Base-by-base conservation (phyloP, 1,284 basidiomycete genomes). In the Cryptococcus sp. region DNA sequence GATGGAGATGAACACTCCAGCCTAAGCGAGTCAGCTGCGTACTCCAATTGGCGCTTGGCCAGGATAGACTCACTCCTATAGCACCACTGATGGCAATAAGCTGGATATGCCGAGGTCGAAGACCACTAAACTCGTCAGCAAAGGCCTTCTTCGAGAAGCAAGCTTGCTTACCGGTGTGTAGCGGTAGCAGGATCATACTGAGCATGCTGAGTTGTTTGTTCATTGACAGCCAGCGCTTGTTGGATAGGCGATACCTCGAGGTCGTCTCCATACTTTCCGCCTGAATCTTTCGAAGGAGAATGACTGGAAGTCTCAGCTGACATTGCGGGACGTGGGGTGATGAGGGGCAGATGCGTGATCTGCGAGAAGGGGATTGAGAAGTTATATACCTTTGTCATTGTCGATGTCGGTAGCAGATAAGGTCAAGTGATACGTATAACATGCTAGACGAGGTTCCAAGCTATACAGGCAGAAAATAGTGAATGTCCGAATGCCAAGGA, bases 1-100 rank as follows among this genome's bases (percentile, higher is more conserved):
- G 19, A 41, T 41, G 6, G 39, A 41, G 23, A 41, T 41, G 39
- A 41, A 41, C 19, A 41, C 39, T 25, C 39, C 39, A 14, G 39
- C 39, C 34, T 36, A 9, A 16, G 31, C 31, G 34, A 14, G 34
- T 36, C 34, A 36, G 10, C 9, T 36, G 34, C 7, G 28, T 14
- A 14, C 9, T n/a, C 7, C 9, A 9, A 10, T 19, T 19, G 34
- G 14, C 34, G 7, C 11, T 36, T 7, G 9, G 28, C 34, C 6
- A 36, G 34, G 9, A 36, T 6, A 18, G 18, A 36, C 34, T 36
- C 34, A 36, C 34, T 16, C 39, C 39, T 7, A 41, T 41, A 19
- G 39, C 39, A 3, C 39, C 39, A 26, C 39, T 41, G 25, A 41
- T 41, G n/a, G 39, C 39, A 14, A 41, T 41, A 24, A 41, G 39